Percentiles rank a stretch among this genome's conserved stretches.
These are phyloP conservation scores for Colletotrichum musicola DNA, from an alignment of 2,329 filamentous ascomycete species.

Conservation along the genomic window DNA sequence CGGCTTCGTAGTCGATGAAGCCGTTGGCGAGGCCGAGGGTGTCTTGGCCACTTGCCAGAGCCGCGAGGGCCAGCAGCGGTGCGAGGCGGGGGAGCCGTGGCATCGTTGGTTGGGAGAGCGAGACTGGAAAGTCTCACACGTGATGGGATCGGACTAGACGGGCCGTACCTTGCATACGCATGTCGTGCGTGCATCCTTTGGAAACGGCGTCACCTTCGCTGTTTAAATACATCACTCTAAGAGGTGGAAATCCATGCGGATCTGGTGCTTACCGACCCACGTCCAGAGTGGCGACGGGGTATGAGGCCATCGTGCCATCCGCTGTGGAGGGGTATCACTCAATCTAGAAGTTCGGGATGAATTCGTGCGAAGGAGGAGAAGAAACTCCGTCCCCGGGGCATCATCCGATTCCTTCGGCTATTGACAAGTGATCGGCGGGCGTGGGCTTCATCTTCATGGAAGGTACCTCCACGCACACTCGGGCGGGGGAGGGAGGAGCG, in stretches of 20 bases:
- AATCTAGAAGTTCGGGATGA: conserved; percentile 26
- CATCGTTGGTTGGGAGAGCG: conserved; percentile 11
- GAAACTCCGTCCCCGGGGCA: neutral
- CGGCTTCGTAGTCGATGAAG: conserved; percentile 21
- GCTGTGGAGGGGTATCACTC: conserved; percentile 7
- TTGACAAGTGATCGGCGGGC: conserved; percentile 4
- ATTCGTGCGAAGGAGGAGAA: conserved; percentile 14
- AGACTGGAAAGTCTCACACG: neutral
- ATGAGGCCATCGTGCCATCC: conserved; percentile 10
- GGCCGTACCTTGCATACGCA: conserved; percentile 2
- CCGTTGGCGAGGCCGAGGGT: conserved; percentile 8
- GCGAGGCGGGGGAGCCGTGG: neutral
- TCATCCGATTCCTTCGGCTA: conserved; percentile 16
- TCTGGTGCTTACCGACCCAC: neutral
- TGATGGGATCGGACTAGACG: too few species aligned
- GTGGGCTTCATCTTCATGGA: neutral
- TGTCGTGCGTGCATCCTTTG: neutral
- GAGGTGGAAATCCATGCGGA: neutral
- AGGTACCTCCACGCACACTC: neutral
- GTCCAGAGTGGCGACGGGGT: neutral
- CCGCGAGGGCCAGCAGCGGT: conserved; percentile 17
- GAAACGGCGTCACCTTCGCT: neutral
- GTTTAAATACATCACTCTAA: neutral
- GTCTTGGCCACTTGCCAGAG: conserved; percentile 5
- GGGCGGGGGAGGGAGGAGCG: conserved; percentile 6